phyloP scores from a whole-genome alignment of 2,329 filamentous ascomycete genomes.

The Cryphonectria japonica region DNA sequence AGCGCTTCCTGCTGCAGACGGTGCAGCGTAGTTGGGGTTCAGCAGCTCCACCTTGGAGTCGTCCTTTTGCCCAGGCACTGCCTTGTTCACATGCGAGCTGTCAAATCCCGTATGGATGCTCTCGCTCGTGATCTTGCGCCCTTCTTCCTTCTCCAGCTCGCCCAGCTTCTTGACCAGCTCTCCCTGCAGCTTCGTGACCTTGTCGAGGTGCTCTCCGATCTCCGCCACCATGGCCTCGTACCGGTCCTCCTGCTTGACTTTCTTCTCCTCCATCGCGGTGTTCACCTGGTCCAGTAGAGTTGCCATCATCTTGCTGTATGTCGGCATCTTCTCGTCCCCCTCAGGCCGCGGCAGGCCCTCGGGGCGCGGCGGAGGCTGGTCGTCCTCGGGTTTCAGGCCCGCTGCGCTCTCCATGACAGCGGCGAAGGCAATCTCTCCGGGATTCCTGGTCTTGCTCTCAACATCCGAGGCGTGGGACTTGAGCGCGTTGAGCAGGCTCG shows the following conservation, averaged over 20 bases:
- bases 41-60: conserved; percentile 70
- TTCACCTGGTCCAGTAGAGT: conserved; percentile 93
- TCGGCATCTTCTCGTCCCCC: conserved; percentile 66
- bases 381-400: conserved; percentile 67
- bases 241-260: conserved; percentile 63
- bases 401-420: conserved; percentile 82
- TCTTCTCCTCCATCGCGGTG: conserved; percentile 76
- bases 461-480: conserved; percentile 73
- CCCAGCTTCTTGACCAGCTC: conserved; percentile 75
- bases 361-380: conserved; percentile 74
- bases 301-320: conserved; percentile 98
- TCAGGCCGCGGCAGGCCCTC: conserved; percentile 78
- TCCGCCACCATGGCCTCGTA: conserved; percentile 79
- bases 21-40: conserved; percentile 63
- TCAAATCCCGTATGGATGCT: conserved; percentile 87
- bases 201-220: conserved; percentile 73
- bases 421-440: conserved; percentile 85
- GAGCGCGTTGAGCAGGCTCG: conserved; percentile 73
- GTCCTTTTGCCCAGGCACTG: conserved; percentile 48
- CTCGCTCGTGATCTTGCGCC: conserved; percentile 92
- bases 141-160: conserved; percentile 82
- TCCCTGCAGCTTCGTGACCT: conserved; percentile 77
- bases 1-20: conserved; percentile 33
- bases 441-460: conserved; percentile 58
- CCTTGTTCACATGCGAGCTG: conserved; percentile 78